Conservation (phyloP, 2,329 filamentous ascomycete genomes). For the Leptographium radiaticola region DNA sequence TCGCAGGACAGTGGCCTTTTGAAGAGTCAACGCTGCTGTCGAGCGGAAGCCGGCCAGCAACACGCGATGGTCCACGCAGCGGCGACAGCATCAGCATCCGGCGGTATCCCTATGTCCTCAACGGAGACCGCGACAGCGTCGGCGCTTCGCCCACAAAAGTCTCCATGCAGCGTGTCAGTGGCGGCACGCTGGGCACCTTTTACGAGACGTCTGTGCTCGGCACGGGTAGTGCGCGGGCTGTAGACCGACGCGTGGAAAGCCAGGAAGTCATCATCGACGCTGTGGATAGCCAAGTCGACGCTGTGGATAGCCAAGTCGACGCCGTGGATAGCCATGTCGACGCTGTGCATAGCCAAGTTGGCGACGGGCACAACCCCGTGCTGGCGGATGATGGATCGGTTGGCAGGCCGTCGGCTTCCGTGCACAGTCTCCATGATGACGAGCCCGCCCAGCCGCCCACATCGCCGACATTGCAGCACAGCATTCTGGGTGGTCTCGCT, state of each 20-base stretch:
- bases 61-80: too few species aligned
- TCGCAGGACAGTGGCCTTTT: slow-evolving; percentile 9
- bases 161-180: background rate
- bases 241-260: slow-evolving; percentile 2
- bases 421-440: too few species aligned
- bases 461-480: background rate
- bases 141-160: background rate
- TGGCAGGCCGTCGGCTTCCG: too few species aligned
- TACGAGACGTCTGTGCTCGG: background rate
- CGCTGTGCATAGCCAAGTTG: too few species aligned
- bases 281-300: background rate
- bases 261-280: slow-evolving; percentile 8
- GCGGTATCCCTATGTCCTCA: background rate
- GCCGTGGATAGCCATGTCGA: background rate
- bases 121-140: background rate
- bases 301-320: background rate
- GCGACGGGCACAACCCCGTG: too few species aligned
- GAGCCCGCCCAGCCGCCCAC: background rate
- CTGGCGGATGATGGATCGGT: too few species aligned
- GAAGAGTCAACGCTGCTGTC: slow-evolving; percentile 10
- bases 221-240: background rate
- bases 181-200: background rate
- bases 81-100: background rate
- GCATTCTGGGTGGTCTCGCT: background rate
- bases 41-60: background rate